A percentile compares a stretch with the other conserved stretches of the same genome.
Conservation (phyloP, 805 yeast genomes). For the Saturnispora mendoncae region DNA sequence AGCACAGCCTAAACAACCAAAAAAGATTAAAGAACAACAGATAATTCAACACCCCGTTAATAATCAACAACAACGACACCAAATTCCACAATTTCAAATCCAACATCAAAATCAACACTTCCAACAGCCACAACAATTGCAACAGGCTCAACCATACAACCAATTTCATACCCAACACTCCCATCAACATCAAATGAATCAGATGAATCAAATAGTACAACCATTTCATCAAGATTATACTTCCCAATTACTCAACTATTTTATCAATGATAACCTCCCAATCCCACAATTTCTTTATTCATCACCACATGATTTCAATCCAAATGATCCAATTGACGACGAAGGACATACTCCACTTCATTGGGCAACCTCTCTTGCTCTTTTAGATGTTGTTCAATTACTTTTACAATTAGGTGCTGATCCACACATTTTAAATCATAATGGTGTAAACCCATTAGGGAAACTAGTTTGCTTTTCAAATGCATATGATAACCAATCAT, state of each 20-base stretch:
- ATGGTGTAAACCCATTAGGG: slow-evolving; percentile 64
- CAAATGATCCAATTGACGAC: slow-evolving; percentile 62
- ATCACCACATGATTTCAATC: slow-evolving; percentile 57
- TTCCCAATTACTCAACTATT: slow-evolving; percentile 39
- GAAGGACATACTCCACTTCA: slow-evolving; percentile 78
- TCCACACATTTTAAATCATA: slow-evolving; percentile 41
- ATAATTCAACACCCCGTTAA: too few species aligned
- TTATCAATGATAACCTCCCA: slow-evolving; percentile 38
- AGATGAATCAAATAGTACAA: not conserved
- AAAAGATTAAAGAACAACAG: not conserved
- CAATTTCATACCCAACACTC: slow-evolving; percentile 14
- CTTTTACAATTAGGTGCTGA: slow-evolving; percentile 53
- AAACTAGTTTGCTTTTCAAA: slow-evolving; percentile 65
- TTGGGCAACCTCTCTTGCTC: slow-evolving; percentile 81
- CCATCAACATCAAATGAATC: slow-evolving; percentile 1
- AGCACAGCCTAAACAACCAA: slow-evolving; percentile 26
- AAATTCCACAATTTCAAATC: slow-evolving; percentile 12
- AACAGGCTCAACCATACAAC: slow-evolving; percentile 8
- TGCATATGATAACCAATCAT: slow-evolving; percentile 55
- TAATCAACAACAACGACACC: slow-evolving; percentile 7
- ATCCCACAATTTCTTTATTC: slow-evolving; percentile 33
- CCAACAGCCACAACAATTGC: slow-evolving; percentile 8
- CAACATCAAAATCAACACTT: slow-evolving; percentile 14
- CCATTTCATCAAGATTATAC: slow-evolving; percentile 26
- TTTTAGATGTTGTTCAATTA: slow-evolving; percentile 48